Percentiles rank a stretch among this genome's conserved stretches.
Evolutionary conservation across 129 eudicot species (phyloP).

Genomic region (Pseudognaphalium luteoalbum): DNA sequence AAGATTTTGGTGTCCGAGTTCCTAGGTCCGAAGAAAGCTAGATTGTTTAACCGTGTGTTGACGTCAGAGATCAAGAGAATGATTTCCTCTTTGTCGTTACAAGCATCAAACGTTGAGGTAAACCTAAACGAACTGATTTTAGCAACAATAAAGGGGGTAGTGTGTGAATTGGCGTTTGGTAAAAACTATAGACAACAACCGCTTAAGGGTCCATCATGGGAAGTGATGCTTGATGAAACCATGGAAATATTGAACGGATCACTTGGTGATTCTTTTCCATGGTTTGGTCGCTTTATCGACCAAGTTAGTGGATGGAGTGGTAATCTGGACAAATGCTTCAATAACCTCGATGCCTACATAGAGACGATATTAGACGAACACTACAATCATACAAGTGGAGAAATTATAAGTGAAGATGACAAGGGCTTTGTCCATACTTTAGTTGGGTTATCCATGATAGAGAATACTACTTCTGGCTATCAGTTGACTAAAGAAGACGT

Average conservation of each 20-base stretch:
- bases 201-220: constrained; percentile 13
- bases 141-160: neutral
- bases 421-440: constrained; percentile 19
- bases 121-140: constrained; percentile 11
- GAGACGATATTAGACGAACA: constrained; percentile 15
- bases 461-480: neutral
- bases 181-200: constrained; percentile 10
- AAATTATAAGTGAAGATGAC: neutral
- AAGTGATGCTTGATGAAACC: constrained; percentile 15
- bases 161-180: constrained; percentile 30
- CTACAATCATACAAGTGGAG: neutral
- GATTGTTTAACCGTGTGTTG: constrained; percentile 2
- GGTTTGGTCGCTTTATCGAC: constrained; percentile 18
- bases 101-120: neutral
- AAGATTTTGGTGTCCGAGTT: constrained; percentile 27
- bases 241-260: constrained; percentile 9
- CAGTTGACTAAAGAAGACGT: constrained; percentile 22
- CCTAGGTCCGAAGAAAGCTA: constrained; percentile 23
- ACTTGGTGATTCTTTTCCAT: constrained; percentile 26
- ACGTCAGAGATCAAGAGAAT: constrained; percentile 1
- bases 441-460: neutral
- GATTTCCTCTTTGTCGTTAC: neutral
- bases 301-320: constrained; percentile 3
- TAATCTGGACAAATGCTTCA: constrained; percentile 9
- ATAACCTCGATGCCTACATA: constrained; percentile 22